Evolutionary conservation across 495 filamentous ascomycete species (phyloP).

Genomic region (Tetracladium setigerum): DNA sequence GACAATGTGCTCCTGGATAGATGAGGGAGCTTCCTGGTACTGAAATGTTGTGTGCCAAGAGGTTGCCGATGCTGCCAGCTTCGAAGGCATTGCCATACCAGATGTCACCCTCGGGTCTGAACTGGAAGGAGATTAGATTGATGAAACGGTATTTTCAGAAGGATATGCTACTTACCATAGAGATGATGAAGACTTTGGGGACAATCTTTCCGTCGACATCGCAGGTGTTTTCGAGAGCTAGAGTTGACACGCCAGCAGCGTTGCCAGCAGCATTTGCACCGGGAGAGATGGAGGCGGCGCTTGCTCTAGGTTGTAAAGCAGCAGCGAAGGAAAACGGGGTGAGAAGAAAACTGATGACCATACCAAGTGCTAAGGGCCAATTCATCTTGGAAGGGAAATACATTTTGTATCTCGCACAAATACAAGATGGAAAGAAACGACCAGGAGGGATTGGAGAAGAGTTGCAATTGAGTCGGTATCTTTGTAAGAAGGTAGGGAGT

Average conservation of each 20-base stretch:
- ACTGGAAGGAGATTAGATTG: slow-evolving; percentile 33
- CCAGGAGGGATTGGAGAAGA: no score
- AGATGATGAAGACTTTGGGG: slow-evolving; percentile 64
- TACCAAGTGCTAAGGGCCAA: no score
- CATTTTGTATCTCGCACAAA: no score
- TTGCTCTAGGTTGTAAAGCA: no score
- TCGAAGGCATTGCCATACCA: slow-evolving; percentile 55
- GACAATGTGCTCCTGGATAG: slow-evolving; percentile 58
- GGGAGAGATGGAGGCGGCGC: no score
- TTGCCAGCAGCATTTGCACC: no score
- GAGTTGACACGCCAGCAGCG: background rate
- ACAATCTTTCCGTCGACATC: background rate
- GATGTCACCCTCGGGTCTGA: slow-evolving; percentile 55
- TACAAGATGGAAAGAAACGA: no score
- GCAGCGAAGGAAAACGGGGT: no score
- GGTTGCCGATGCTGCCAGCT: slow-evolving; percentile 28
- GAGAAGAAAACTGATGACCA: no score
- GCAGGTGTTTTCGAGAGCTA: background rate
- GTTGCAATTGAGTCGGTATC: no score
- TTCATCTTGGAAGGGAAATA: no score
- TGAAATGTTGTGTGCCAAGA: slow-evolving; percentile 55
- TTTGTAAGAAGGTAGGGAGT: no score
- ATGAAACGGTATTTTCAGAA: background rate
- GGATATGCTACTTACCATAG: slow-evolving; percentile 43
- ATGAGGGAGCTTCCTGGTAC: slow-evolving; percentile 56